These are phyloP conservation scores for Epicoccum sorghinum DNA, from an alignment of 2,329 filamentous ascomycete species.

Conservation along the genomic window DNA sequence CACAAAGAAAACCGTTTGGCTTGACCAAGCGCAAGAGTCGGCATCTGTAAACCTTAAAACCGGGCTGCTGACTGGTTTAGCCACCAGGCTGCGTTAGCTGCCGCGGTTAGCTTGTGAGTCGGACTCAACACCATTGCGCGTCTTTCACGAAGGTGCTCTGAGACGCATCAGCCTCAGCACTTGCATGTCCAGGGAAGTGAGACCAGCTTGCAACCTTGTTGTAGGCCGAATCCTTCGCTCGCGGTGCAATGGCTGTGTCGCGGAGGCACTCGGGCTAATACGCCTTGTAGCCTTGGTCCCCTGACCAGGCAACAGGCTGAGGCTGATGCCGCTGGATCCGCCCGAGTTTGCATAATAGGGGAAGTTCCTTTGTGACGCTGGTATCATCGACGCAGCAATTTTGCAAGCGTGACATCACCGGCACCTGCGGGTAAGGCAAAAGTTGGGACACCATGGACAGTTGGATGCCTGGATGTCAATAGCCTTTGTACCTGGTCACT, in stretches of 20 bases:
- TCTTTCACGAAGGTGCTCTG: not conserved
- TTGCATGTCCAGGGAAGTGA: not conserved
- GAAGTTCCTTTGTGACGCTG: not conserved
- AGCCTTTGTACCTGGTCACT: not conserved
- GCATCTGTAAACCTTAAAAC: conserved; percentile 9
- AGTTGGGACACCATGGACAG: not conserved
- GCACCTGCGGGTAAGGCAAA: conserved; percentile 3
- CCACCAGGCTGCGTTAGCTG: conserved; percentile 7
- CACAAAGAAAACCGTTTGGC: conserved; percentile 13
- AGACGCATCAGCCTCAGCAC: conserved; percentile 5
- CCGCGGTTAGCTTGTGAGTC: conserved; percentile 3
- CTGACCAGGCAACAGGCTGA: not conserved
- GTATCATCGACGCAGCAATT: not conserved
- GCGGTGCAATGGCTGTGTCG: conserved; percentile 1
- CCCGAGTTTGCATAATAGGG: conserved; percentile 1
- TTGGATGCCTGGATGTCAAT: not conserved
- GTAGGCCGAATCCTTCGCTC: not conserved
- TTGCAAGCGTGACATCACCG: conserved; percentile 13
- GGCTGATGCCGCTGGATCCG: conserved; percentile 1
- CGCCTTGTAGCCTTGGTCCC: not conserved
- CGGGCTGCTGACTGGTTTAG: conserved; percentile 5
- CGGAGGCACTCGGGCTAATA: conserved; percentile 7
- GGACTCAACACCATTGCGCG: conserved; percentile 7
- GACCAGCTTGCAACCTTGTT: conserved; percentile 10
- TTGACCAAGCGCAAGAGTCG: not conserved